Evolutionary conservation across 257 asterid genomes (phyloP).

Genomic region (Plantago major): DNA sequence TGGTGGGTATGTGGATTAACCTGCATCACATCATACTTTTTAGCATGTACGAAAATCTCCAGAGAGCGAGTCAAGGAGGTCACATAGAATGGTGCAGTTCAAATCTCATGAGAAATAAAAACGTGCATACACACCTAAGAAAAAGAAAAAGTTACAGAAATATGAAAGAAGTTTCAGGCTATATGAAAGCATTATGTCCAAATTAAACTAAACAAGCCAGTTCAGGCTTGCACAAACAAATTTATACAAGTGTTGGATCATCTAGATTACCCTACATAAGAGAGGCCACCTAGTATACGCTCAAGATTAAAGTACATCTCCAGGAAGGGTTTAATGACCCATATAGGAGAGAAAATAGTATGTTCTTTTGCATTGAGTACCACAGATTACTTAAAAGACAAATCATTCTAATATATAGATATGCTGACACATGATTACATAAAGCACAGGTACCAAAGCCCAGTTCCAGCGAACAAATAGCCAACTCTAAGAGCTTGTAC

Average conservation of each 20-base stretch:
- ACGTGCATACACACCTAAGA: too few species aligned
- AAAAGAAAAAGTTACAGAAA: too few species aligned
- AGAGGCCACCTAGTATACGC: not conserved
- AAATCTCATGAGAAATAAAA: not conserved
- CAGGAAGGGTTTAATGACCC: not conserved
- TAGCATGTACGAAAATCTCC: not conserved
- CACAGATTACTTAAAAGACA: conserved; percentile 1
- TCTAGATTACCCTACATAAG: not conserved
- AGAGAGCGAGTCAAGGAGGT: not conserved
- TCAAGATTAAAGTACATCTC: conserved; percentile 1
- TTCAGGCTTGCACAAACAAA: conserved; percentile 4
- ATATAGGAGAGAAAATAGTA: not conserved
- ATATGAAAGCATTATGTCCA: too few species aligned
- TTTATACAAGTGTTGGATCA: conserved; percentile 2
- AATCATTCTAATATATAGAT: not conserved
- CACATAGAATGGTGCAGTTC: conserved; percentile 14
- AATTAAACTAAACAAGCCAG: too few species aligned
- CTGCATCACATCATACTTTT: conserved; percentile 33
- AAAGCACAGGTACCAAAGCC: conserved; percentile 1
- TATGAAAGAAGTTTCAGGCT: conserved; percentile 2
- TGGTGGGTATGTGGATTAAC: conserved; percentile 85
- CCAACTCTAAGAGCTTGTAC: not conserved
- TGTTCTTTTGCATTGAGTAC: conserved; percentile 11
- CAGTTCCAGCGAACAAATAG: conserved; percentile 5
- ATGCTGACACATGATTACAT: not conserved